Evolutionary conservation across 495 filamentous ascomycete species (phyloP).

Genomic region (Lophium mytilinum): DNA sequence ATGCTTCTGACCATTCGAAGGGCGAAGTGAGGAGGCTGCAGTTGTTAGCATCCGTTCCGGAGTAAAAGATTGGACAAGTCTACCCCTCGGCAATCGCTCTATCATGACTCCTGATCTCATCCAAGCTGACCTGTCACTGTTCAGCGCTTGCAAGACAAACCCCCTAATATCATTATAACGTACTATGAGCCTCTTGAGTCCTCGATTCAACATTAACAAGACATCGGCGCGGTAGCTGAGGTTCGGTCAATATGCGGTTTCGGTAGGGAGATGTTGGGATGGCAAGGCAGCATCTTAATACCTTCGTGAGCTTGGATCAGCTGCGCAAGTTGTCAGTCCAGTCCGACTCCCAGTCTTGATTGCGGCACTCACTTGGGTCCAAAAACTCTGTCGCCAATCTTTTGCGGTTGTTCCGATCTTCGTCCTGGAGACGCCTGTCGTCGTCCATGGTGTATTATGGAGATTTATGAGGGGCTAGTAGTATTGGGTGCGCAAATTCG

Average conservation of each 20-base stretch:
- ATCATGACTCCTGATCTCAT: constrained; percentile 88
- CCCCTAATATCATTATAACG: neutral
- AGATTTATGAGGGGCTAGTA: too few species aligned
- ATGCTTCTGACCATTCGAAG: constrained; percentile 80
- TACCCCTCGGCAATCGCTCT: constrained; percentile 79
- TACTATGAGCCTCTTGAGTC: constrained; percentile 19
- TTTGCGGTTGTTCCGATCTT: constrained; percentile 8
- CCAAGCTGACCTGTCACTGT: constrained; percentile 67
- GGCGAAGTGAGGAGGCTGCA: constrained; percentile 65
- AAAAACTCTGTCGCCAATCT: constrained; percentile 21
- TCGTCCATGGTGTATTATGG: neutral
- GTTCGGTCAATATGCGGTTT: constrained; percentile 7
- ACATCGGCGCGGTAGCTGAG: constrained; percentile 23
- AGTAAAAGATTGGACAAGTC: neutral
- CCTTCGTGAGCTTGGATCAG: constrained; percentile 16
- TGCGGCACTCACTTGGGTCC: constrained; percentile 19
- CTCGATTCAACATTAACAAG: constrained; percentile 25
- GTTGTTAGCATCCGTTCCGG: neutral
- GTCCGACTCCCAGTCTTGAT: neutral
- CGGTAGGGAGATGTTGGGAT: neutral
- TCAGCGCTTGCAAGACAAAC: neutral
- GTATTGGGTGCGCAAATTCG: too few species aligned
- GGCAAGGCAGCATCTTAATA: neutral
- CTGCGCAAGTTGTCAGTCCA: constrained; percentile 6
- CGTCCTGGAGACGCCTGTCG: constrained; percentile 11